Evolutionary conservation across 2,329 filamentous ascomycete species (phyloP).

Genomic region (Fusarium torreyae): DNA sequence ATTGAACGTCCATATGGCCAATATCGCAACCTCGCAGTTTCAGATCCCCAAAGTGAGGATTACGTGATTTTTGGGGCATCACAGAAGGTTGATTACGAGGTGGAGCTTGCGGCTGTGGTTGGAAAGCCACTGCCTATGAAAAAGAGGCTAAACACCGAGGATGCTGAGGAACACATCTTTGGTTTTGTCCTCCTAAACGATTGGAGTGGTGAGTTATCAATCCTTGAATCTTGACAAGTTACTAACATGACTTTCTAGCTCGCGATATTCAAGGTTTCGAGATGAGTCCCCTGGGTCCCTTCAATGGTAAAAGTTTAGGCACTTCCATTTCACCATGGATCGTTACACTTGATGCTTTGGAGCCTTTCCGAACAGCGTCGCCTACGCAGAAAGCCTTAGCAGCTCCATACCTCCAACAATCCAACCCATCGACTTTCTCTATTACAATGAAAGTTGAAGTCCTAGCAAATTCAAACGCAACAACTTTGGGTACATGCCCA

Average conservation of each 20-base stretch:
- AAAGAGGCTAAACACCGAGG: conserved; percentile 57
- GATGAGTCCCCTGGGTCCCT: conserved; percentile 73
- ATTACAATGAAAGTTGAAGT: conserved; percentile 53
- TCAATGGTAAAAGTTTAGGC: conserved; percentile 73
- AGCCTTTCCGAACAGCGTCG: conserved; percentile 63
- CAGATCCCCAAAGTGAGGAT: conserved; percentile 10
- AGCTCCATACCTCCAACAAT: conserved; percentile 54
- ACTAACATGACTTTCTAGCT: conserved; percentile 52
- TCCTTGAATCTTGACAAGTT: fast-evolving
- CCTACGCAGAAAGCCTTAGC: conserved; percentile 6
- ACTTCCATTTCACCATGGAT: conserved; percentile 75
- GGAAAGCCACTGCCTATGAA: conserved; percentile 58
- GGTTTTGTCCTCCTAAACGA: conserved; percentile 75
- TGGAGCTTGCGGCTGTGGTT: conserved; percentile 63
- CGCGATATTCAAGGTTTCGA: conserved; percentile 75
- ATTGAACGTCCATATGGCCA: conserved; percentile 65
- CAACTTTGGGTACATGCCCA: conserved; percentile 6
- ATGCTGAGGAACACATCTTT: conserved; percentile 73
- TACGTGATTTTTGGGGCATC: conserved; percentile 50
- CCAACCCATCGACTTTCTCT: conserved; percentile 55
- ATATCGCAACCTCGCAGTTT: conserved; percentile 48
- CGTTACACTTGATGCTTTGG: conserved; percentile 72
- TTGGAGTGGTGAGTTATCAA: conserved; percentile 64
- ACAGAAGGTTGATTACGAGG: conserved; percentile 58
- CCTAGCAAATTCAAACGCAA: conserved; percentile 24